These are phyloP conservation scores for Lipomyces yamadae DNA, from an alignment of 805 yeast species.

Conservation along the genomic window DNA sequence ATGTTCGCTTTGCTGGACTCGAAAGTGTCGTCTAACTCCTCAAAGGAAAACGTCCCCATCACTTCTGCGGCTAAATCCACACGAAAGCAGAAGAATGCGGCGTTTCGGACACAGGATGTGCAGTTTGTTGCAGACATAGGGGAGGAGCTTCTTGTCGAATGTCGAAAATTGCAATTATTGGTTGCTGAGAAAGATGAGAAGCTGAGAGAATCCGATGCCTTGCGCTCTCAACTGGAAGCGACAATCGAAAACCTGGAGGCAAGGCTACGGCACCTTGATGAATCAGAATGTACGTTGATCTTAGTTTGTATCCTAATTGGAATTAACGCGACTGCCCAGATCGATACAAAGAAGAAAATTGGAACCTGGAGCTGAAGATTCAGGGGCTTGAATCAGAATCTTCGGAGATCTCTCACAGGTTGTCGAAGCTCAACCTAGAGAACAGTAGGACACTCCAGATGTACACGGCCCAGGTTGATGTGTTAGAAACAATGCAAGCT, in stretches of 20 bases:
- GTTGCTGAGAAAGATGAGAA: conserved; percentile 36
- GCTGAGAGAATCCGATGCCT: conserved; percentile 32
- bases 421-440: conserved; percentile 40
- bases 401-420: conserved; percentile 38
- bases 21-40: background rate
- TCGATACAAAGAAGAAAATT: conserved; percentile 45
- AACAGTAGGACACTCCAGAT: conserved; percentile 37
- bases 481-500: conserved; percentile 42
- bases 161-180: conserved; percentile 44
- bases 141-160: conserved; percentile 44
- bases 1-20: background rate
- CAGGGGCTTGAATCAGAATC: conserved; percentile 42
- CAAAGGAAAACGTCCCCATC: conserved; percentile 18
- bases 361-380: conserved; percentile 47
- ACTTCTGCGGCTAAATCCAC: conserved; percentile 3
- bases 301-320: conserved; percentile 18
- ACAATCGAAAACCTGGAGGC: conserved; percentile 37
- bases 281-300: conserved; percentile 37
- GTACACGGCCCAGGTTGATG: conserved; percentile 40
- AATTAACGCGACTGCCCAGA: conserved; percentile 37
- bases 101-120: conserved; percentile 37
- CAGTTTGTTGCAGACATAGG: conserved; percentile 45
- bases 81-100: conserved; percentile 32
- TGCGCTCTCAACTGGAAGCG: conserved; percentile 35
- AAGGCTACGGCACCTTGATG: conserved; percentile 35